A percentile compares a stretch with the other conserved stretches of the same genome.
phyloP scores from a whole-genome alignment of 176 grass and related monocot genomes.

The Aegilops sharonensis region DNA sequence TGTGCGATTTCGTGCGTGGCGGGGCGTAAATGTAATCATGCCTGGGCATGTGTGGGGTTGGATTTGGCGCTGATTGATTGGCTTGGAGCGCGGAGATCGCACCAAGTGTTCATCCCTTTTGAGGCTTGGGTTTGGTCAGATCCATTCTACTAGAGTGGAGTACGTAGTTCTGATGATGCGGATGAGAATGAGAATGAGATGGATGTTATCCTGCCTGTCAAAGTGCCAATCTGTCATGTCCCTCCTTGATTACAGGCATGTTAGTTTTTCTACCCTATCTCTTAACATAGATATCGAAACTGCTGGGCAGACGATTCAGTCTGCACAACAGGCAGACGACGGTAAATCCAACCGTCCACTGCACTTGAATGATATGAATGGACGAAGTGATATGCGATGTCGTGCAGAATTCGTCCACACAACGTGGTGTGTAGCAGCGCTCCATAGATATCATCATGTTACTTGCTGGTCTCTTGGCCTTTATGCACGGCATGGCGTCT shows the following conservation, averaged over 20 bases:
- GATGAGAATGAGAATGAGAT: neutral
- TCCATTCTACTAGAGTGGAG: constrained; percentile 15
- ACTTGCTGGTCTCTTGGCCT: neutral
- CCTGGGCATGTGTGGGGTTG: constrained; percentile 27
- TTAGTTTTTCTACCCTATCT: neutral
- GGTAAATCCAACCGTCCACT: too few relatives aligned
- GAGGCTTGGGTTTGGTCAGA: constrained; percentile 25
- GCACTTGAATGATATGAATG: too few relatives aligned
- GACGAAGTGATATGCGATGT: too few relatives aligned
- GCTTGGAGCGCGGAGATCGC: constrained; percentile 13
- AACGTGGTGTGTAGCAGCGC: too few relatives aligned
- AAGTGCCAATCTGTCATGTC: neutral
- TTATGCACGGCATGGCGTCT: neutral
- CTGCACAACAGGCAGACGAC: too few relatives aligned
- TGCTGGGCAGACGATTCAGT: too few relatives aligned
- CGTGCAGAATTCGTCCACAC: too few relatives aligned
- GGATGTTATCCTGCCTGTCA: constrained; percentile 23
- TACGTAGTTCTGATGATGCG: neutral
- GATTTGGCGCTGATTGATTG: constrained; percentile 51
- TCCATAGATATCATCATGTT: neutral
- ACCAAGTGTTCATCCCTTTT: constrained; percentile 31
- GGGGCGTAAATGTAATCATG: constrained; percentile 38
- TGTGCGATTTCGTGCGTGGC: neutral
- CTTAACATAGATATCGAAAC: neutral
- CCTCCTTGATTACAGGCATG: neutral